phyloP scores from a whole-genome alignment of 306 rosid genomes.

The Vigna trinervia region DNA sequence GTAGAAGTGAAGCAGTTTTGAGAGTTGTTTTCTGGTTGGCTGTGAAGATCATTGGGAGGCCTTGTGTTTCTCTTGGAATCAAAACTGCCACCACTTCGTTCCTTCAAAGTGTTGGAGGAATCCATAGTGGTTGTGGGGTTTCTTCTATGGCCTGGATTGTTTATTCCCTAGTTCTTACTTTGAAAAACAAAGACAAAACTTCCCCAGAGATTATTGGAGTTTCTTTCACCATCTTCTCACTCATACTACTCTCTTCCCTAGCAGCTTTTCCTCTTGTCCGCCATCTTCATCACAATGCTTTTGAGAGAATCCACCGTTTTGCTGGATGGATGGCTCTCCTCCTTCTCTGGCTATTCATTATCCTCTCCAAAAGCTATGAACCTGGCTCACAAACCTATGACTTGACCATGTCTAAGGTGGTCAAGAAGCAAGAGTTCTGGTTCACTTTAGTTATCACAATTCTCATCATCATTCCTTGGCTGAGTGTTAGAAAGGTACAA shows the following conservation, averaged over 20 bases:
- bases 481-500: slow-evolving; percentile 52
- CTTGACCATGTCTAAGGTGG: slow-evolving; percentile 31
- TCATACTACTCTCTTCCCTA: slow-evolving; percentile 63
- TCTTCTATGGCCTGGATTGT: slow-evolving; percentile 77
- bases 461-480: slow-evolving; percentile 63
- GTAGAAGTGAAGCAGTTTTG: slow-evolving; percentile 64
- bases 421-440: slow-evolving; percentile 61
- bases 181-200: slow-evolving; percentile 47
- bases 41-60: slow-evolving; percentile 57
- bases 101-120: slow-evolving; percentile 77
- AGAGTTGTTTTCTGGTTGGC: slow-evolving; percentile 59
- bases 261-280: slow-evolving; percentile 77
- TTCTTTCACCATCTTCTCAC: slow-evolving; percentile 60
- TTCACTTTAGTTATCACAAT: slow-evolving; percentile 59
- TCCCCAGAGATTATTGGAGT: slow-evolving; percentile 54
- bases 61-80: slow-evolving; percentile 57
- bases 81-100: slow-evolving; percentile 67
- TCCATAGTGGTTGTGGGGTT: slow-evolving; percentile 79
- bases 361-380: slow-evolving; percentile 51
- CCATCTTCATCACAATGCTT: slow-evolving; percentile 73
- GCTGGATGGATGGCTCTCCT: slow-evolving; percentile 69
- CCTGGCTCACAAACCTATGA: slow-evolving; percentile 51
- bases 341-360: slow-evolving; percentile 60
- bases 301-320: slow-evolving; percentile 70
- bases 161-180: slow-evolving; percentile 57